Conservation (phyloP, 192 early-diverging fungal genomes). For the Mortierella hygrophila region DNA sequence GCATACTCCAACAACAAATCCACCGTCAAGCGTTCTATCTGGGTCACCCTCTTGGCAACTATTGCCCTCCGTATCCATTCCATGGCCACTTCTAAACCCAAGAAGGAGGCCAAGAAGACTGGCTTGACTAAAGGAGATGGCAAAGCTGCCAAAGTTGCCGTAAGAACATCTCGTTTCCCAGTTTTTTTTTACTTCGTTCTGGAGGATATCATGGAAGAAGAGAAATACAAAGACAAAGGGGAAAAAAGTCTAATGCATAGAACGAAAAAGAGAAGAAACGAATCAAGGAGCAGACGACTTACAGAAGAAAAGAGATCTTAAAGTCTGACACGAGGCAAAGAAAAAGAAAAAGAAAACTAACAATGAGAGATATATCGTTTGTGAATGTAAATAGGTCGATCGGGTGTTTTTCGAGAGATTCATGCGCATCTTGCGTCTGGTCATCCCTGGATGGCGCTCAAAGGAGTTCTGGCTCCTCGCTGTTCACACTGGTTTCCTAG, state of each 20-base stretch:
- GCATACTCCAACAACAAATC: constrained; percentile 55
- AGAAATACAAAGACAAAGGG: too few species aligned
- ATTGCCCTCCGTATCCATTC: constrained; percentile 52
- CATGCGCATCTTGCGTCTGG: constrained; percentile 79
- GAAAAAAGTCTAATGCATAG: too few species aligned
- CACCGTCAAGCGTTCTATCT: constrained; percentile 55
- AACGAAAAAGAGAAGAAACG: not conserved
- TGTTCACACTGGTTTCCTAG: constrained; percentile 87
- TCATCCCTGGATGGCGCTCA: constrained; percentile 85
- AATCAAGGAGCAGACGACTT: not conserved
- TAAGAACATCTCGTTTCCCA: constrained; percentile 3
- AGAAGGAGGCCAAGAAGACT: constrained; percentile 40
- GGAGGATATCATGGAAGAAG: not conserved
- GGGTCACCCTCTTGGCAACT: constrained; percentile 52
- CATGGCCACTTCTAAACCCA: constrained; percentile 42
- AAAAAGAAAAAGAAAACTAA: not conserved
- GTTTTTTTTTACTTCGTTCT: not conserved
- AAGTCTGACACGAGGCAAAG: not conserved
- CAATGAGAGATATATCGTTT: not conserved
- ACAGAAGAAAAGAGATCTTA: too few species aligned
- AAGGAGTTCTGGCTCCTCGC: constrained; percentile 91
- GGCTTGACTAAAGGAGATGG: constrained; percentile 42
- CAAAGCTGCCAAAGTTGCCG: constrained; percentile 50
- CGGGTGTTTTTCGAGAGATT: constrained; percentile 69
- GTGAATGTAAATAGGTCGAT: constrained; percentile 58